Base-by-base conservation (phyloP, 345 rosid species). In the Clarkia xantiana region DNA sequence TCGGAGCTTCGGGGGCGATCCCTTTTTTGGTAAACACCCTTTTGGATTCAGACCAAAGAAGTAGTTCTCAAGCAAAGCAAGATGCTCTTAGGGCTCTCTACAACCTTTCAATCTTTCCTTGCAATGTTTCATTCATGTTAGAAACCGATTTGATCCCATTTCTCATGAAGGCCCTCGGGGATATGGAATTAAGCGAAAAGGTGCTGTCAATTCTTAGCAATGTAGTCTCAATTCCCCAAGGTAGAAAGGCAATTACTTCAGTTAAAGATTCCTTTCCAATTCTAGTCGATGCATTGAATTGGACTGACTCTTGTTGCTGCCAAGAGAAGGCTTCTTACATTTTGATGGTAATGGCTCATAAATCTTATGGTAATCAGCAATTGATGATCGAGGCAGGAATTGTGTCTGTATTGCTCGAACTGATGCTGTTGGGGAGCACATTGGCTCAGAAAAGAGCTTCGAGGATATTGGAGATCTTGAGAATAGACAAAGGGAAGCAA, bases 371-470 rank as follows among this genome's bases (percentile, higher is more conserved):
- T 34, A 89, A 86, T 59, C 61, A 94, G 64, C 94, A 83, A 54
- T 79, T 83, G 52, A 91, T 91, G 98, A 73, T 86, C 0, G 96
- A 91, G 34, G 98, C 93, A 0, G 98, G 98, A 36, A 60, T 91
- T 39, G 80, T 70, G 22, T 86, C 93, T 0, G 62, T 93, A 0
- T 74, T 86, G 71, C 96, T 91, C 0, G 98, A 91, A 45, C 64
- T 91, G 64, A 86, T 91, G 0, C 93, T 91, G 43, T 53, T 91
- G 55, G 98, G 98, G 40, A 91, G 86, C 56, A 74, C 94, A 34
- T 72, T 91, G 70, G 76, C 98, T 0, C 98, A 91, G 65, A 91
- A 91, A 66, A 73, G 98, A 72, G 96, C 98, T 14, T 86, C 94
- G 3, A 83, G 96, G 80, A 79, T 91, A 53, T 49, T 91, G 53